Percentiles rank a stretch among this genome's conserved stretches.
Conservation (phyloP, 192 early-diverging fungal genomes). For the Coemansia sp. region DNA sequence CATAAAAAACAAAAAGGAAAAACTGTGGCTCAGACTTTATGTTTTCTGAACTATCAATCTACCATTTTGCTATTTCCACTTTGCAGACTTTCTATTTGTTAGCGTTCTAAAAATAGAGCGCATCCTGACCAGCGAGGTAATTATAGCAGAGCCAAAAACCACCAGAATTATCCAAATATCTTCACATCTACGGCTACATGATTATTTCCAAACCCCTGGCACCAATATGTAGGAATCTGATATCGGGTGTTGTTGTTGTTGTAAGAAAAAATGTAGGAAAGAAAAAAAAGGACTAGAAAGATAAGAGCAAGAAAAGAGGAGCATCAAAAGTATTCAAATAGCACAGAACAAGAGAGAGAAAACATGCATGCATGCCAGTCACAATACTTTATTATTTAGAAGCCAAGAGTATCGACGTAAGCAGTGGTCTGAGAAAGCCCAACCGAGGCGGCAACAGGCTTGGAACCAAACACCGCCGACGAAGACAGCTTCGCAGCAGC, state of each 20-base stretch:
- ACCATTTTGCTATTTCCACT: too few relatives aligned
- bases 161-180: too few relatives aligned
- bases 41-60: neutral
- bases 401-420: constrained; percentile 56
- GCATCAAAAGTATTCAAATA: too few relatives aligned
- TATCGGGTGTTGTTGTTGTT: too few relatives aligned
- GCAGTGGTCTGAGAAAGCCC: constrained; percentile 45
- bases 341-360: neutral
- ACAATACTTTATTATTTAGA: constrained; percentile 15
- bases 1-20: neutral
- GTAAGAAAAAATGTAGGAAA: too few relatives aligned
- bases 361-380: neutral
- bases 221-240: too few relatives aligned
- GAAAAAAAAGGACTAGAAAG: neutral
- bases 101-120: too few relatives aligned
- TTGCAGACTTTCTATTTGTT: too few relatives aligned
- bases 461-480: constrained; percentile 25
- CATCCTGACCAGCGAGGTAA: too few relatives aligned
- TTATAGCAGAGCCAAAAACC: too few relatives aligned
- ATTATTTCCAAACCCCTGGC: too few relatives aligned
- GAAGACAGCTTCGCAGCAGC: constrained; percentile 21
- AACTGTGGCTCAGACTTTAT: neutral
- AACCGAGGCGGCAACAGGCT: constrained; percentile 45
- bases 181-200: too few relatives aligned
- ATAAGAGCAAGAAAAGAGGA: neutral